Evolutionary conservation across 495 filamentous ascomycete species (phyloP), one percentile per base, ranked within the genome.

Genomic region (Penicillium cataractarum): DNA sequence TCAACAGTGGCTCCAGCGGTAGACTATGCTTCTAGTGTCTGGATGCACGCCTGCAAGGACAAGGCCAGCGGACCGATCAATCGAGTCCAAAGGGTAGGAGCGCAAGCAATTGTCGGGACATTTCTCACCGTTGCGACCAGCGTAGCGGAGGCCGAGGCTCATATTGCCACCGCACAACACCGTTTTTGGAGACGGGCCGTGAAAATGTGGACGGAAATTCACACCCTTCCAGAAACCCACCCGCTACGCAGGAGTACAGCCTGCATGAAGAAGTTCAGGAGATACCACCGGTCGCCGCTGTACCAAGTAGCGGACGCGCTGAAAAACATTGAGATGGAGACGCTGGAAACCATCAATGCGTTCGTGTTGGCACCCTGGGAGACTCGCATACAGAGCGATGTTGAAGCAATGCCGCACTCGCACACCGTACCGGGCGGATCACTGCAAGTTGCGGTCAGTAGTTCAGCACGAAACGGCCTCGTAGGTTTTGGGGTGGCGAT

Each of bases 21-120:
- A 50, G 73, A 76, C 65, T 76, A 76, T 33, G 69, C 71, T 37
- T 74, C 66, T 40, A 74, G 71, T 65, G 65, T 70, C 55, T 76
- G 44, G 69, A 76, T 72, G 61, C 67, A 74, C 58, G 68, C 61
- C 13, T 71, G 27, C 60, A 69, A 64, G 50, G 59, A 65, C 56
- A 71, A 70, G 40, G 46, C n/a, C 48, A 63, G 58, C 48, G 66
- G 56, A n/a, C 58, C 59, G 42, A 62, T 65, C 39, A 62, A 65
- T 21, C 54, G 58, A 27, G 61, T 77, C 15, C 70, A 77, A 66
- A 71, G 66, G 57, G 57, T 73, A 40, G 68, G 67, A 60, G 73
- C 70, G 32, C 68, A 76, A 61, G 73, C 67, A 10, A 72, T 77
- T 62, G 57, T 71, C 39, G 71, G 71, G 56, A 62, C 49, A 35